These are phyloP conservation scores for Austroboletus rostrupii DNA, from an alignment of 1,284 basidiomycete species.

Conservation along the genomic window DNA sequence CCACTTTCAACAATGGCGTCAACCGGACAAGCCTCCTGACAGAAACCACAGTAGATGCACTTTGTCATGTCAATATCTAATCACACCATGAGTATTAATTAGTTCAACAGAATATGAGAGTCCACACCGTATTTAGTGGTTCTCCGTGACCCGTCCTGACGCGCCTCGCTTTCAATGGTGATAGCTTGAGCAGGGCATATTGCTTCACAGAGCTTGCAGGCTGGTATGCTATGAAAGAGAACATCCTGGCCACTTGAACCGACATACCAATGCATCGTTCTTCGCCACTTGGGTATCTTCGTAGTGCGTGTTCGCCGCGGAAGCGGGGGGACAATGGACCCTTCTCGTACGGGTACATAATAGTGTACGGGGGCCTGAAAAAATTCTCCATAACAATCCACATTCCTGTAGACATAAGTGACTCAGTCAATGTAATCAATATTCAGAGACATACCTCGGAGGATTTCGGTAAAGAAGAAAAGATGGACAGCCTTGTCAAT, in stretches of 20 bases:
- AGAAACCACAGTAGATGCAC: constrained; percentile 98
- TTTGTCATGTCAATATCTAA: constrained; percentile 94
- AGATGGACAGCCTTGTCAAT: constrained; percentile 94
- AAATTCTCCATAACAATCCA: constrained; percentile 99
- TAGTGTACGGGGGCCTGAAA: constrained; percentile 97
- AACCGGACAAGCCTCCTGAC: constrained; percentile 98
- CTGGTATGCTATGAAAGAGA: constrained; percentile 39
- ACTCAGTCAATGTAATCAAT: neutral
- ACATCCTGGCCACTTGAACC: neutral
- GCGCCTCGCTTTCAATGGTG: constrained; percentile 97
- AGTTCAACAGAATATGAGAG: constrained; percentile 18
- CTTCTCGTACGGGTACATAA: constrained; percentile 98
- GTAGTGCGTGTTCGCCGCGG: constrained; percentile 97
- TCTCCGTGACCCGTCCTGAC: constrained; percentile 91
- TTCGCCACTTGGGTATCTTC: constrained; percentile 96
- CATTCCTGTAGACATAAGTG: constrained; percentile 67
- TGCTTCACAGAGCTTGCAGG: constrained; percentile 98
- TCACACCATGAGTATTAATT: constrained; percentile 1
- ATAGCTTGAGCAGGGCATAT: constrained; percentile 99
- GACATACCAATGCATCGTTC: constrained; percentile 93
- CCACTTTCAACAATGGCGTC: constrained; percentile 99
- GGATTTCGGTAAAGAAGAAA: constrained; percentile 99
- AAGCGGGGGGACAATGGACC: constrained; percentile 97
- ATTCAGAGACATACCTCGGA: constrained; percentile 67
- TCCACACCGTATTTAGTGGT: constrained; percentile 90